Conservation (phyloP, 257 asterid species). For the Gentiana dahurica region DNA sequence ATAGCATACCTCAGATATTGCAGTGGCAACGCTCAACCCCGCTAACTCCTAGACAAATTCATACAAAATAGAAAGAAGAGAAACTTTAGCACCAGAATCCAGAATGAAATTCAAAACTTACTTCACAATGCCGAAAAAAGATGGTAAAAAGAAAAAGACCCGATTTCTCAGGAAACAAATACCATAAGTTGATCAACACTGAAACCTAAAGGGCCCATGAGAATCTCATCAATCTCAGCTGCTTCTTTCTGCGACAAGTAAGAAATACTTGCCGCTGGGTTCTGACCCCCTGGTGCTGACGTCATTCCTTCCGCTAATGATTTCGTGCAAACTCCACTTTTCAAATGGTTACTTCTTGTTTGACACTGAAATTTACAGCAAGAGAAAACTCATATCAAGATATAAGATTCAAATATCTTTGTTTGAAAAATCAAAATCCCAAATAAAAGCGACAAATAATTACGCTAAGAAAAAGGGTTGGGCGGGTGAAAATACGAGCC, state of each 20-base stretch:
- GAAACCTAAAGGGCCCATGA: conserved; percentile 95
- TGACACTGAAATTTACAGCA: conserved; percentile 27
- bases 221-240: conserved; percentile 75
- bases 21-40: conserved; percentile 93
- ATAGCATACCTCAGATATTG: conserved; percentile 66
- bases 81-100: neutral
- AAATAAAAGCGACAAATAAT: conserved; percentile 1
- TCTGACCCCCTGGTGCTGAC: conserved; percentile 34
- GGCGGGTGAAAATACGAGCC: conserved; percentile 6
- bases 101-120: neutral
- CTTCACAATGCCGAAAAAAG: neutral
- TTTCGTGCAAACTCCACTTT: conserved; percentile 23
- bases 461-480: conserved; percentile 13
- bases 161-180: neutral
- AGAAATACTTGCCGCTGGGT: conserved; percentile 44
- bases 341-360: conserved; percentile 20
- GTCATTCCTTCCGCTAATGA: conserved; percentile 43
- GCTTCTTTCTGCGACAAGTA: conserved; percentile 77
- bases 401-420: neutral
- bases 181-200: conserved; percentile 98
- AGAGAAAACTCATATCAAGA: conserved; percentile 11
- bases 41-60: conserved; percentile 71
- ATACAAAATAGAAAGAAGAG: conserved; percentile 9
- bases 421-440: neutral
- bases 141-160: neutral